phyloP scores from a whole-genome alignment of 139 green algal genomes.

The Coccomyxa sp. region DNA sequence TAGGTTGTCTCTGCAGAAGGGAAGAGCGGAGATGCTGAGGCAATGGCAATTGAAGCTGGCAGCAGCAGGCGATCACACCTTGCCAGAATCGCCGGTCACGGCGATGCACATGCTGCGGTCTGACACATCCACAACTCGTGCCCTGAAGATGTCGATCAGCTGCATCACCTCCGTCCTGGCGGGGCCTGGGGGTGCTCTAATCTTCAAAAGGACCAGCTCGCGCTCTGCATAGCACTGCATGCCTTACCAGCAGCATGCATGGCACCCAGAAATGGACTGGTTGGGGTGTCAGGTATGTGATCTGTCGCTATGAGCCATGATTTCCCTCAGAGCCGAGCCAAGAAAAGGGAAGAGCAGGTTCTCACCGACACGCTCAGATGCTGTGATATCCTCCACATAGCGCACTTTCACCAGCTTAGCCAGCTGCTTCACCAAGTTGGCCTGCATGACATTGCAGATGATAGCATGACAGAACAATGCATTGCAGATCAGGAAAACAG shows the following conservation, averaged over 20 bases:
- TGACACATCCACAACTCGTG: slow-evolving; percentile 81
- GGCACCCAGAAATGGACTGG: background rate
- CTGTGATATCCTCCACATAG: slow-evolving; percentile 95
- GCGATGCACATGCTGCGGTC: slow-evolving; percentile 59
- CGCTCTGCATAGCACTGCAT: slow-evolving; percentile 58
- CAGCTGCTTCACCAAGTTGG: slow-evolving; percentile 96
- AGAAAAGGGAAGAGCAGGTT: no score
- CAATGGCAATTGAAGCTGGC: no score
- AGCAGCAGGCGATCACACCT: slow-evolving; percentile 44
- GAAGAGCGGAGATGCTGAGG: no score
- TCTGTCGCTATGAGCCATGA: background rate
- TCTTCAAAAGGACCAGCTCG: slow-evolving; percentile 93
- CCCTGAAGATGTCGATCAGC: slow-evolving; percentile 89
- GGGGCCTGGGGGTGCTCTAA: slow-evolving; percentile 55
- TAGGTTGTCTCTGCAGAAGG: background rate
- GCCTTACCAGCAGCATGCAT: background rate
- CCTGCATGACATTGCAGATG: background rate
- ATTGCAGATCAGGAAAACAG: background rate
- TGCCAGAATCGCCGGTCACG: slow-evolving; percentile 87
- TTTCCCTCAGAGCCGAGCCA: no score
- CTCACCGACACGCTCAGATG: slow-evolving; percentile 58
- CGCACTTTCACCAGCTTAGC: slow-evolving; percentile 40
- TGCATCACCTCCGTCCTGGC: slow-evolving; percentile 83
- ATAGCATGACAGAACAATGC: background rate
- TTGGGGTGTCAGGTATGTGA: background rate